Evolutionary conservation across 179 eudicot species (phyloP).

Genomic region (Silene coronaria): DNA sequence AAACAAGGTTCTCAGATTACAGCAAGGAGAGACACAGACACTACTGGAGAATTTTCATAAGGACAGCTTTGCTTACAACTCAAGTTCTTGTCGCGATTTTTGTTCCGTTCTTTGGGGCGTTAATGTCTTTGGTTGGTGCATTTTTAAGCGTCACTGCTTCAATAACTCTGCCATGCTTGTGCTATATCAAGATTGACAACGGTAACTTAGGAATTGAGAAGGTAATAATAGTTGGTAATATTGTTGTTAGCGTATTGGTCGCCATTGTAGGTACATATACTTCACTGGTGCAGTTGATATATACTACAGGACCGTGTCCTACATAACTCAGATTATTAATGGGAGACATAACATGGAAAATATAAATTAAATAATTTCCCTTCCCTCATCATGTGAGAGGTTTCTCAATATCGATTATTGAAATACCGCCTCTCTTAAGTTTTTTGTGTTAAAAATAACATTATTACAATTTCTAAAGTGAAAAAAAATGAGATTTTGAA

Average conservation of each 20-base stretch:
- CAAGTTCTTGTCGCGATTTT: conserved; percentile 53
- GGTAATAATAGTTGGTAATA: conserved; percentile 23
- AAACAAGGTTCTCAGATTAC: conserved; percentile 34
- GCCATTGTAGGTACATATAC: conserved; percentile 49
- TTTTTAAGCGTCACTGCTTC: conserved; percentile 61
- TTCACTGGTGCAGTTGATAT: conserved; percentile 21
- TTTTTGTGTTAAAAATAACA: too few species aligned
- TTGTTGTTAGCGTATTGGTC: conserved; percentile 35
- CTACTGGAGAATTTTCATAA: conserved; percentile 39
- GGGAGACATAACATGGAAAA: too few species aligned
- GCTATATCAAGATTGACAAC: conserved; percentile 63
- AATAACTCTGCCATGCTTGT: conserved; percentile 54
- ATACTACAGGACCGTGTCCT: too few species aligned
- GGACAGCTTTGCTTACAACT: conserved; percentile 42
- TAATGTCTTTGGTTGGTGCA: conserved; percentile 79
- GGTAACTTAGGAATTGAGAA: conserved; percentile 27
- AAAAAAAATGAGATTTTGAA: too few species aligned
- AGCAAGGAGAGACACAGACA: conserved; percentile 23
- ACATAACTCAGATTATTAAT: too few species aligned
- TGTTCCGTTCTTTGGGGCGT: conserved; percentile 57
- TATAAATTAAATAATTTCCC: too few species aligned
- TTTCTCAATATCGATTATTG: too few species aligned
- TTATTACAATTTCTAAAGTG: too few species aligned
- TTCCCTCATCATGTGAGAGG: too few species aligned
- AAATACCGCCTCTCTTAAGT: too few species aligned